phyloP scores from a whole-genome alignment of 805 yeast species.

The Pichia membranifaciens region DNA sequence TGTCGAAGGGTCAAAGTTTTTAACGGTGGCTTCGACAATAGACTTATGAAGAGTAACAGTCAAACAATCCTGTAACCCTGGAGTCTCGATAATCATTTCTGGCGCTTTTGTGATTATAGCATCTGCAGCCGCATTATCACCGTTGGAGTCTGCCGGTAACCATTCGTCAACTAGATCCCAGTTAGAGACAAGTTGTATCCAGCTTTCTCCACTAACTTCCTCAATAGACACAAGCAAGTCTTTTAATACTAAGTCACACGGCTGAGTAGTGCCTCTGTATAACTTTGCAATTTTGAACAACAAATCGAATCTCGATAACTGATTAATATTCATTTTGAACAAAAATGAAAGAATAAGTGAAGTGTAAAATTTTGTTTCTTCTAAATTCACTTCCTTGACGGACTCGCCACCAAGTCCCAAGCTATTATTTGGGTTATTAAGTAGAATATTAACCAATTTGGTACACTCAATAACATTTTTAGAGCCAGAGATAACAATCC shows the following conservation, averaged over 20 bases:
- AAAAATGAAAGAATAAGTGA: slow-evolving; percentile 44
- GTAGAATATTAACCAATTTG: slow-evolving; percentile 56
- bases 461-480: slow-evolving; percentile 36
- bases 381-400: slow-evolving; percentile 15
- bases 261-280: slow-evolving; percentile 57
- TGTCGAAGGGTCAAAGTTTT: slow-evolving; percentile 26
- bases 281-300: slow-evolving; percentile 45
- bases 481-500: slow-evolving; percentile 35
- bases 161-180: slow-evolving; percentile 52
- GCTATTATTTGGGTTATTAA: slow-evolving; percentile 44
- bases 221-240: slow-evolving; percentile 55
- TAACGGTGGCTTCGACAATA: slow-evolving; percentile 44
- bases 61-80: slow-evolving; percentile 33
- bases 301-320: slow-evolving; percentile 41
- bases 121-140: slow-evolving; percentile 28
- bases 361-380: slow-evolving; percentile 34
- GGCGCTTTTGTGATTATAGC: slow-evolving; percentile 27
- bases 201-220: slow-evolving; percentile 40
- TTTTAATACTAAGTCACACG: slow-evolving; percentile 60
- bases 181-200: slow-evolving; percentile 56
- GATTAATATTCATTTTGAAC: slow-evolving; percentile 40
- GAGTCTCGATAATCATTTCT: slow-evolving; percentile 31
- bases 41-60: slow-evolving; percentile 46
- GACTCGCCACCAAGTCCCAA: slow-evolving; percentile 27
- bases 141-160: neutral